Base-by-base conservation (phyloP, 768 basidiomycete genomes). In the Suillus occidentalis region DNA sequence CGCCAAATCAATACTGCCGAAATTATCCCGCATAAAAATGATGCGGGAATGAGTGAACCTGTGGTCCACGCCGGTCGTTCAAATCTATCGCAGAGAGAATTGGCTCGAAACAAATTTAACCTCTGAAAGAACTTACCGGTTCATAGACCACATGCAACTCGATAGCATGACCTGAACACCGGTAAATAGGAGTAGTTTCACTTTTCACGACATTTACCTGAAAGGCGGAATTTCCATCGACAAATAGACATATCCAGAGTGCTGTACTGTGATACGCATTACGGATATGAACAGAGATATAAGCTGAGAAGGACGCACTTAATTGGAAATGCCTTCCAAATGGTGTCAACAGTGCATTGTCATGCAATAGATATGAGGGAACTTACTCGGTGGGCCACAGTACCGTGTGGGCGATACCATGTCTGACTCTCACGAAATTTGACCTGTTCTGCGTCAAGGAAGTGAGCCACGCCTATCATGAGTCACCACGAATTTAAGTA, bases 371-470 rank as follows among this genome's bases (percentile, higher is more conserved):
- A 34, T 36, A 63, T 18, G 47, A 49, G 63, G 43, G 43, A n/a
- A 68, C 83, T 68, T 69, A 88, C 89, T 65, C 89, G 77, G 70
- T 91, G 93, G 0, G 93, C 93, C 65, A 87, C 88, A 14, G 91
- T 93, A 22, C 90, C 91, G 74, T 95, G 93, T 8, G 93, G 86
- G 60, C 90, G 80, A 76, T 94, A 95, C 93, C 92, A 95, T 1
- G 92, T 93, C 76, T 92, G 87, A 49, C 84, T 84, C 66, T 87
- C 80, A 69, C 84, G 83, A 65, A 91, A 90, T 73, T 88, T 85
- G 58, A 81, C 76, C 80, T 92, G 90, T 66, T 89, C 89, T 90
- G 53, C 39, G 18, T 37, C 63, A 47, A 34, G 65, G 63, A 60
- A 34, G 36, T 31, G 64, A 36, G 45, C 66, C 45, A 65, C 52